phyloP scores from a whole-genome alignment of 208 protist genomes.

The Trypanosoma cruzi region DNA sequence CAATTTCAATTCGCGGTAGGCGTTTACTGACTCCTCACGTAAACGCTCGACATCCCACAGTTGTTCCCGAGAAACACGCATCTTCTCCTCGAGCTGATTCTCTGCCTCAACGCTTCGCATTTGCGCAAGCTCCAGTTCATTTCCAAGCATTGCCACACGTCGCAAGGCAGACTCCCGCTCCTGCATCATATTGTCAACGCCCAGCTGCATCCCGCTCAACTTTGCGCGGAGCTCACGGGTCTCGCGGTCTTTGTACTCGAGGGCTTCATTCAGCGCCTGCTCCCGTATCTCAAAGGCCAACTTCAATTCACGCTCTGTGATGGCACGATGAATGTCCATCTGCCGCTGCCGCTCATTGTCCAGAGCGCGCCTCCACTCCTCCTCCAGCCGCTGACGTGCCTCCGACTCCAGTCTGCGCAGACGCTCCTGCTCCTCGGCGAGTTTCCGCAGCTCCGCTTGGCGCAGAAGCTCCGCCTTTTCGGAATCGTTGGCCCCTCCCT shows the following conservation, averaged over 20 bases:
- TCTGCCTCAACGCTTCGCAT: conserved; percentile 49
- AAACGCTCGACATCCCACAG: conserved; percentile 33
- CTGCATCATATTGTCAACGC: conserved; percentile 44
- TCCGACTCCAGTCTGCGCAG: conserved; percentile 57
- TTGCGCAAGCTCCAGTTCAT: conserved; percentile 81
- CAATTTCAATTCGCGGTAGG: conserved; percentile 8
- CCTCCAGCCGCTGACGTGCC: conserved; percentile 54
- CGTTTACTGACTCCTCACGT: conserved; percentile 33
- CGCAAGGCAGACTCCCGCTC: conserved; percentile 69
- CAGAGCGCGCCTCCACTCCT: conserved; percentile 59
- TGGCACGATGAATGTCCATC: conserved; percentile 45
- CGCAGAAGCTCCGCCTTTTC: conserved; percentile 41
- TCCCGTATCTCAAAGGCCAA: conserved; percentile 51
- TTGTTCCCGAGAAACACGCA: conserved; percentile 28
- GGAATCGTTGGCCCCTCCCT: conserved; percentile 27
- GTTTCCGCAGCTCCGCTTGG: conserved; percentile 47
- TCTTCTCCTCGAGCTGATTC: conserved; percentile 21
- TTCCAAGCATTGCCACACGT: conserved; percentile 55
- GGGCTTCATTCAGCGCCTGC: conserved; percentile 41
- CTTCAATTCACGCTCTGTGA: conserved; percentile 47
- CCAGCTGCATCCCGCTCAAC: conserved; percentile 51
- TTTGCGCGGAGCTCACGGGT: conserved; percentile 50
- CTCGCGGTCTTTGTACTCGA: conserved; percentile 44
- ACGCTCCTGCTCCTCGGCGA: conserved; percentile 50
- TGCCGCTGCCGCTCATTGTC: conserved; percentile 52